These are phyloP conservation scores for Eutrema heterophyllum DNA, from an alignment of 345 rosid genomes.

Conservation along the genomic window DNA sequence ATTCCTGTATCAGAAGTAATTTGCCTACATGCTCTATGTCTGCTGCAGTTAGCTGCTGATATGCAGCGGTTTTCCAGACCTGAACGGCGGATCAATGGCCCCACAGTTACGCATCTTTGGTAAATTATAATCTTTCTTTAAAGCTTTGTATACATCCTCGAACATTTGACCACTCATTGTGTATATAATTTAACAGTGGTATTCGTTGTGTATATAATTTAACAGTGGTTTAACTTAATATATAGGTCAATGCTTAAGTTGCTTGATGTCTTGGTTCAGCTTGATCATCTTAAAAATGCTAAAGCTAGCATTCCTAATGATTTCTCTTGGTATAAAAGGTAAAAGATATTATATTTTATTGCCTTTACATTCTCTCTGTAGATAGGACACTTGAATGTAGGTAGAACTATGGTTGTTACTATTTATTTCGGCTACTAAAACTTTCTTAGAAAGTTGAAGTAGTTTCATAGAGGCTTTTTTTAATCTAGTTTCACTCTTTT, in stretches of 20 bases:
- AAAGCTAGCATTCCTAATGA: conserved; percentile 99
- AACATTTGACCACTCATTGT: not conserved
- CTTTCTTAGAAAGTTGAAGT: not conserved
- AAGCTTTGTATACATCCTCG: not conserved
- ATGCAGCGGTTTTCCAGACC: conserved; percentile 99
- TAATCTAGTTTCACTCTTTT: conserved; percentile 3
- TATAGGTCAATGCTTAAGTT: conserved; percentile 92
- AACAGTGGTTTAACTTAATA: conserved; percentile 17
- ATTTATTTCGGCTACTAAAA: not conserved
- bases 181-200: conserved; percentile 2
- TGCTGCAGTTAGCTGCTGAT: conserved; percentile 90
- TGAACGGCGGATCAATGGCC: conserved; percentile 94
- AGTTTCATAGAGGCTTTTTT: conserved; percentile 1
- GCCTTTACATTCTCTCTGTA: not conserved
- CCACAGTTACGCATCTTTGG: conserved; percentile 94
- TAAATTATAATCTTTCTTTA: conserved; percentile 22
- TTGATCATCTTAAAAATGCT: conserved; percentile 98
- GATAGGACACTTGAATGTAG: not conserved
- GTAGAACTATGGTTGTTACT: not conserved
- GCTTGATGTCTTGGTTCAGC: conserved; percentile 95
- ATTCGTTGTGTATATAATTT: not conserved
- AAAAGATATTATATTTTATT: not conserved
- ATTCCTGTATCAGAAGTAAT: conserved; percentile 15
- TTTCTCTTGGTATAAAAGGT: conserved; percentile 99
- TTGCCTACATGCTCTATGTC: conserved; percentile 5